Evolutionary conservation across 345 rosid species (phyloP), one percentile per base, ranked within the genome.

Genomic region (Gossypium bickii): DNA sequence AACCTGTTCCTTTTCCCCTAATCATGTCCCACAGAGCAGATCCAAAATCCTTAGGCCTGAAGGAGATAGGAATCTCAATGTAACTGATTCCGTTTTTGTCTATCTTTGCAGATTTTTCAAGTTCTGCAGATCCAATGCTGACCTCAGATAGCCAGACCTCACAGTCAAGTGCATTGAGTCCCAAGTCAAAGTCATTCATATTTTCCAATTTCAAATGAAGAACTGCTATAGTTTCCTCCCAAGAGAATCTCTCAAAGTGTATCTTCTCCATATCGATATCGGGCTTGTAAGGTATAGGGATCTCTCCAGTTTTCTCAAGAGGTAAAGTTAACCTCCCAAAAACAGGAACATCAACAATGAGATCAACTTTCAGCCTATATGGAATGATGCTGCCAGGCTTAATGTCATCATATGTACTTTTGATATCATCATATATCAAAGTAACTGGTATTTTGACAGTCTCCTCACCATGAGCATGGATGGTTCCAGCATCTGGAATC

Each of bases 1-100:
- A 93, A 17, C 97, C 94, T 9, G 97, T 93, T 59, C 98, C 98
- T 80, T 75, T 96, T 49, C 99, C 99, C 75, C 94, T 87, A 12
- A 96, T 96, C 97, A 96, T 88, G 82, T 96, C 99, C 99, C 99
- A 96, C 17, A 96, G 87, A 1, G 98, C 95, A 10, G 98, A 93
- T 70, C 99, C 99, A 77, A 90, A 90, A 60, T 96, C 99, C 86
- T 93, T 96, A 24, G 99, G 99, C 83, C 85, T 84, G 77, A 96
- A 96, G 59, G 93, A 85, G 76, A 96, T 85, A 0, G 98, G 99
- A 58, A 96, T 73, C 6, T 91, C 90, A n/a, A 96, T 55, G 62
- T 66, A 53, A 25, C 77, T 82, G 6, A 88, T 83, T 49, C 94
- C 99, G 12, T 92, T 90, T 80, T 96, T 95, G 0, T 77, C 93